Evolutionary conservation across 768 basidiomycete genomes (phyloP), one percentile per base, ranked within the genome.

Genomic region (Hirschioporus abietinus): DNA sequence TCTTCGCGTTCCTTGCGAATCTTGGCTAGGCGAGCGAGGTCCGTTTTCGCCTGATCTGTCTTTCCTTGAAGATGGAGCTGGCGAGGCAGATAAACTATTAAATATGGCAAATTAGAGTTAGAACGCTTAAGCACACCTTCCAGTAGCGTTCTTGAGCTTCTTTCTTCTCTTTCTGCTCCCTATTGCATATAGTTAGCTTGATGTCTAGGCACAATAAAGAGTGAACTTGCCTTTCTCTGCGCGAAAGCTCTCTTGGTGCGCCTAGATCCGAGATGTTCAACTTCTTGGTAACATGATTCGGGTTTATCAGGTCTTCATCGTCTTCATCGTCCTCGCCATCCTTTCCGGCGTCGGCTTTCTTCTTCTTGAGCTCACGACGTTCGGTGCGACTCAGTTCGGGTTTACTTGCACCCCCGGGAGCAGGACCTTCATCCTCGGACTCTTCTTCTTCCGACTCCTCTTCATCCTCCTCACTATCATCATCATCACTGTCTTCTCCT

Each of bases 151-250:
- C 93, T 74, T 92, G 86, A 1, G 94, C 92, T 0, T 95, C 94
- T 72, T 91, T 84, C 80, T 95, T 95, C 77, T 96, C 94, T 74
- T 95, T 95, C 73, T 88, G 89, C 74, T 97, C 96, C 70, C 95
- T 95, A 68, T 9, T 1, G 26, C 3, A 26, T 65, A 60, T 62
- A 63, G 20, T 18, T 58, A 61, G 7, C 35, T 30, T 30, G 18
- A 64, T 35, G 35, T 24, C 42, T 5, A 7, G 34, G 1, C 64
- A 35, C 18, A 66, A 30, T 23, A 34, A 15, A 64, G 60, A 26
- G 3, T 30, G 65, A 20, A 63, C 78, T 30, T 68, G 88, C 91
- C 86, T 83, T 74, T 92, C 91, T 64, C 85, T 80, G 67, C 92
- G 82, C 35, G 86, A 78, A 26, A 88, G 76, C 74, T 91, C 82